Base-by-base conservation (phyloP, 768 basidiomycete genomes). In the Calocybe cyanea region DNA sequence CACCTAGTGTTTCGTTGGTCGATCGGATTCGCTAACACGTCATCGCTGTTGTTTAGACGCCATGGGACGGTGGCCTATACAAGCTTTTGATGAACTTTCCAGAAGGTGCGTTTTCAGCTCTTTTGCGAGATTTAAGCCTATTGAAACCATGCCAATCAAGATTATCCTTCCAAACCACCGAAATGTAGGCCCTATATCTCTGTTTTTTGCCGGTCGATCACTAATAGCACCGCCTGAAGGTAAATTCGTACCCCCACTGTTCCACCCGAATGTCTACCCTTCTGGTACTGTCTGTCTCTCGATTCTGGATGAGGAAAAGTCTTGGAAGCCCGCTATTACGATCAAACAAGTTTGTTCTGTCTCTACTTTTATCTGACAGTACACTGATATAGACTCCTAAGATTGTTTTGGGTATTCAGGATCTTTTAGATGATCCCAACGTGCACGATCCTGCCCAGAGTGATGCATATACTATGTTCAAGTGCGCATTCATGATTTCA, bases 231-330 rank as follows among this genome's bases (percentile, higher is more conserved):
- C 8, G 33, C 44, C 31, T 21, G 38, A 61, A 96, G 94, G 94
- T 73, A 98, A 98, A 84, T 98, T 97, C 69, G 73, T 83, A 1
- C 96, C 95, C 2, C 86, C 95, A 28, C 72, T 98, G 39, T 97
- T 97, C 72, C 95, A 99, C 63, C 94, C 95, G 20, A 98, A 98
- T 62, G 94, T 99, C 44, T 99, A 97, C 62, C 96, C 96, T 0
- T 98, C 95, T 23, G 96, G 96, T 19, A 99, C 96, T 15, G 94
- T 98, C 37, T 98, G 95, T 64, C 73, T 99, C 21, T 97, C 94
- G 9, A 99, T 99, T 59, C 69, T 99, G 43, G 95, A 98, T 59
- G 96, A 99, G 62, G 96, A 99, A 68, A 98, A 99, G 64, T 86
- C 85, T 1, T 99, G 96, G 96, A 97, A 97, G 62, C 93, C 96